A percentile compares a stretch with the other conserved stretches of the same genome.
Conservation (phyloP, 345 rosid genomes). For the Durio zibethinus region DNA sequence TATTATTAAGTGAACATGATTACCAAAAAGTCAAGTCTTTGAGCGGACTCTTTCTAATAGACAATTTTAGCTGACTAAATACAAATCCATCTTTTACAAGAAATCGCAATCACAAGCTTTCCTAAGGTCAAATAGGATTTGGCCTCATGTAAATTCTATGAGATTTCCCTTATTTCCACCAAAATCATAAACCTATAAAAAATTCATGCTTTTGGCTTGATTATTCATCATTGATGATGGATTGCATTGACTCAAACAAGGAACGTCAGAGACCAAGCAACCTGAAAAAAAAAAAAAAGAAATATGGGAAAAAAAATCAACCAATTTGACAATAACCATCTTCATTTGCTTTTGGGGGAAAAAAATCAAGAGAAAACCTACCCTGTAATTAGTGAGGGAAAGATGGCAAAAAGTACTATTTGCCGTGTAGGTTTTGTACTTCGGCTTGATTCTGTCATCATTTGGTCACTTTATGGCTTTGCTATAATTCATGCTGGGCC, state of each 20-base stretch:
- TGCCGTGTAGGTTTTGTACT: no score
- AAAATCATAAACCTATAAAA: neutral
- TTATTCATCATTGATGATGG: neutral
- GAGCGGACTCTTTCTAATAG: neutral
- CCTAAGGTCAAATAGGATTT: neutral
- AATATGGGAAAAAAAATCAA: no score
- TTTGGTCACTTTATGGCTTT: no score
- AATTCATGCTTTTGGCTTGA: neutral
- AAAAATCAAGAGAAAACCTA: no score
- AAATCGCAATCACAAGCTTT: neutral
- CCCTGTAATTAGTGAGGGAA: no score
- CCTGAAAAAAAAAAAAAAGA: no score
- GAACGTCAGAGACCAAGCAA: no score
- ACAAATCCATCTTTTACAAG: neutral
- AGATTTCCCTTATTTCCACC: neutral
- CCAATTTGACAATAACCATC: no score
- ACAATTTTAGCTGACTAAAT: neutral
- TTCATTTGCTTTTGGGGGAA: no score
- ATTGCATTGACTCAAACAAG: neutral
- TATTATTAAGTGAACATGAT: neutral
- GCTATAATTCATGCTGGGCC: no score
- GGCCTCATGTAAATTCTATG: neutral
- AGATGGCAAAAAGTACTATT: no score
- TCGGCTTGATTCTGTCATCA: no score
- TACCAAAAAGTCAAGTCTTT: neutral